Conservation (phyloP, 371 early-diverging fungal species). For the Phascolomyces articulosus region DNA sequence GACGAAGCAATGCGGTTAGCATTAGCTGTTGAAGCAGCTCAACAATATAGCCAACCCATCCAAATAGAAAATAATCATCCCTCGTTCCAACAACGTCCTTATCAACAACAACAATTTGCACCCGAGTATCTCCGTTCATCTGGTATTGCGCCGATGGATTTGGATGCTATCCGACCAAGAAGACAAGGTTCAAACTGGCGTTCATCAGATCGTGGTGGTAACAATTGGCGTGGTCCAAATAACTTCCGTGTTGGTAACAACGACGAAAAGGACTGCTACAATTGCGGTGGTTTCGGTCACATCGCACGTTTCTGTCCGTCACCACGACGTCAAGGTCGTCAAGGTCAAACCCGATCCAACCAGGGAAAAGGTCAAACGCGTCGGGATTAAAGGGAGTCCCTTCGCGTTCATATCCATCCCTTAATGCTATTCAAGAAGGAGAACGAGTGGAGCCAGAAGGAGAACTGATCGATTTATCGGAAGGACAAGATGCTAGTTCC, state of each 20-base stretch:
- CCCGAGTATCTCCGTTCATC: neutral
- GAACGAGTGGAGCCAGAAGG: too few species aligned
- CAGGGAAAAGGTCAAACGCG: slow-evolving; percentile 1
- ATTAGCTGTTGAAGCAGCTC: neutral
- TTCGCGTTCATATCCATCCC: neutral
- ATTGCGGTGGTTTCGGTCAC: slow-evolving; percentile 1
- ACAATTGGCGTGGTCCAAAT: neutral
- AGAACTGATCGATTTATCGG: neutral
- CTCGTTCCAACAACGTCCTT: neutral
- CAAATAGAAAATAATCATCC: neutral
- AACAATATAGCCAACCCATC: neutral
- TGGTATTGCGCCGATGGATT: neutral
- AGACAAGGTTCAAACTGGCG: neutral
- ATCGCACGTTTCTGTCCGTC: slow-evolving; percentile 1
- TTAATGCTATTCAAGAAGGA: slow-evolving; percentile 1
- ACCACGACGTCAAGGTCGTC: neutral
- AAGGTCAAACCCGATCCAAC: neutral
- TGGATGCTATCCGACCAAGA: slow-evolving; percentile 3
- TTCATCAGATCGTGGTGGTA: neutral
- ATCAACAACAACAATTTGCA: too few species aligned
- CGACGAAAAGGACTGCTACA: neutral
- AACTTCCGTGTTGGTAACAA: neutral
- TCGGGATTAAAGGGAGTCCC: neutral
- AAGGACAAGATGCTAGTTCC: neutral
- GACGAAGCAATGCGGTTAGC: neutral